These are phyloP conservation scores for Penicillium concentricum DNA, from an alignment of 2,329 filamentous ascomycete genomes.

Conservation along the genomic window DNA sequence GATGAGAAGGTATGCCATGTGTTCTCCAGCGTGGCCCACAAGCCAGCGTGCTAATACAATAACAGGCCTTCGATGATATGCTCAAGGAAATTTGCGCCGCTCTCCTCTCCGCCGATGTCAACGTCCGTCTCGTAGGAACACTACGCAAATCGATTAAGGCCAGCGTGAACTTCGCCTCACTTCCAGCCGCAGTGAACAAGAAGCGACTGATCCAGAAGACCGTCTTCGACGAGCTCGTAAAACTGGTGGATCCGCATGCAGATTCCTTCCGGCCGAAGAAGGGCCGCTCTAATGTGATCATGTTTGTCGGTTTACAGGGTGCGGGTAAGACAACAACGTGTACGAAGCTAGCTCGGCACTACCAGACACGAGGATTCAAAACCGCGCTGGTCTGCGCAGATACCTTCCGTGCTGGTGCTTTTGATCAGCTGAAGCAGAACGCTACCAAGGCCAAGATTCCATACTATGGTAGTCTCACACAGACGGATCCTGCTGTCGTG, in stretches of 20 bases:
- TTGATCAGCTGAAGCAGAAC: conserved; percentile 98
- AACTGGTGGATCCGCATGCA: conserved; percentile 91
- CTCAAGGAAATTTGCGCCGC: conserved; percentile 97
- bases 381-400: conserved; percentile 94
- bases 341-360: conserved; percentile 93
- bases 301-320: conserved; percentile 98
- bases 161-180: conserved; percentile 90
- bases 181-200: conserved; percentile 91
- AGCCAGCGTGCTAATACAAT: conserved; percentile 9
- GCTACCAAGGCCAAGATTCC: conserved; percentile 98
- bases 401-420: conserved; percentile 96
- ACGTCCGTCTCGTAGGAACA: conserved; percentile 85
- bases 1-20: conserved; percentile 76
- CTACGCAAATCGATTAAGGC: conserved; percentile 90
- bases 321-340: conserved; percentile 97
- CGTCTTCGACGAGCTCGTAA: conserved; percentile 94
- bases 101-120: conserved; percentile 94
- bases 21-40: conserved; percentile 2
- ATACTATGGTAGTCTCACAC: conserved; percentile 94
- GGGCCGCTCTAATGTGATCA: conserved; percentile 93
- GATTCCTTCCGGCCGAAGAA: conserved; percentile 97
- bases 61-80: conserved; percentile 91
- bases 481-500: conserved; percentile 92
- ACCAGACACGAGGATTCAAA: conserved; percentile 89
- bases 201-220: conserved; percentile 97